phyloP scores from a whole-genome alignment of 768 basidiomycete genomes.

The Candolleomyces aberdarensis region DNA sequence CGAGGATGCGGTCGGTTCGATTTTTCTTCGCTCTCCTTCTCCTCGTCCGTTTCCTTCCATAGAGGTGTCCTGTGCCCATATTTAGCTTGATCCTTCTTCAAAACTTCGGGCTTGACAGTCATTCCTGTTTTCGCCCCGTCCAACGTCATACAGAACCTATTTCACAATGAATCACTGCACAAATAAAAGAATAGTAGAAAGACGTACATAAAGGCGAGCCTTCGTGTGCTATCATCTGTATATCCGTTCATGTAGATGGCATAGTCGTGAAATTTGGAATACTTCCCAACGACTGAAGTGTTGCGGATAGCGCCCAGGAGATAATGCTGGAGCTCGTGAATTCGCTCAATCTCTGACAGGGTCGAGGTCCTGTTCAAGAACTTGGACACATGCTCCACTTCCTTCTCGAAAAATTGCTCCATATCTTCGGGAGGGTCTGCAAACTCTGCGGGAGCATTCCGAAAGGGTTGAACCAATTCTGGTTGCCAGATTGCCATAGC shows the following conservation, averaged over 20 bases:
- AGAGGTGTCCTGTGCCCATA: conserved; percentile 18
- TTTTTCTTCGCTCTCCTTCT: conserved; percentile 18
- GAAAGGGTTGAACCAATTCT: conserved; percentile 50
- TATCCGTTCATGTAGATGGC: conserved; percentile 55
- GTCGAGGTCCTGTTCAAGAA: conserved; percentile 33
- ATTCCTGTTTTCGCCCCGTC: conserved; percentile 63
- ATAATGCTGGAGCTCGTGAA: conserved; percentile 41
- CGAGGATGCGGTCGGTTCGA: conserved; percentile 16
- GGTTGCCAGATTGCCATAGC: conserved; percentile 58
- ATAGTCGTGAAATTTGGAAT: conserved; percentile 55
- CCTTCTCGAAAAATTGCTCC: conserved; percentile 34
- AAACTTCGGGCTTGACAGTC: conserved; percentile 31
- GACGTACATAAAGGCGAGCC: conserved; percentile 49
- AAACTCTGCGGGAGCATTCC: conserved; percentile 46
- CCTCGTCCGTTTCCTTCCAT: conserved; percentile 30
- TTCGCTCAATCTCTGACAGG: conserved; percentile 20
- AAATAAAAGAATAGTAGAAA: not conserved
- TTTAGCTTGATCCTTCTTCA: conserved; percentile 16
- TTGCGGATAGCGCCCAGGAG: conserved; percentile 50
- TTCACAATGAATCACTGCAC: not conserved
- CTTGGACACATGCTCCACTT: conserved; percentile 40
- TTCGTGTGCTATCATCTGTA: conserved; percentile 40
- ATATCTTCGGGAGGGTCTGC: conserved; percentile 49
- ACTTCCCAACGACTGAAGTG: conserved; percentile 46
- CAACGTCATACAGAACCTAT: conserved; percentile 49